Evolutionary conservation across 768 basidiomycete genomes (phyloP), one percentile per base, ranked within the genome.

Genomic region (Mycena kentingensis): DNA sequence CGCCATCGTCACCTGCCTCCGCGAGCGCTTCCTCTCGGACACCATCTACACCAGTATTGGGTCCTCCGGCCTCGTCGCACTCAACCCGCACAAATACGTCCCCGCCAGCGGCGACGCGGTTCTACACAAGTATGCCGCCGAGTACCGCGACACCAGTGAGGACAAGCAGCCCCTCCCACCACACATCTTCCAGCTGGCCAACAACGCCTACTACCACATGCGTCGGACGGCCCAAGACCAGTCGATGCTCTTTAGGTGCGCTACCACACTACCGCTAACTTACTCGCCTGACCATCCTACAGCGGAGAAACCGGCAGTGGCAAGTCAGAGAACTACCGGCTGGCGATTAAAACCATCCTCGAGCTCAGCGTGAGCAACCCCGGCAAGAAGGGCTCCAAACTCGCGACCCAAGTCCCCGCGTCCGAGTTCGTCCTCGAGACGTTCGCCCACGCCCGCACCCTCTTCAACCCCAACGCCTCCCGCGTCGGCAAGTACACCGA

Each of bases 401-500:
- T 98, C 54, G 84, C 83, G 1, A 72, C 72, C 41, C 93, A 96
- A 68, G 80, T 98, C 32, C 94, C 94, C 31, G 90, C 94, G 18
- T 88, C 93, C 21, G 91, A 97, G 76, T 98, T 93, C 68, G 91
- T 98, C 54, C 86, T 98, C 56, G 94, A 98, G 69, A 77, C 92
- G 1, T 98, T 98, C 65, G 96, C 96, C 15, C 89, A 90, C 61
- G 91, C 95, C 18, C 87, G 91, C 53, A 93, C 93, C 1, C 82
- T 93, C 50, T 88, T 91, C 73, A 97, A 98, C 65, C 82, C 91
- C 41, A 97, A 97, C 64, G 95, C 96, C 13, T 98, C 97, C 26
- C 88, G 93, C 42, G 97, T 96, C 66, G 97, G 96, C 50, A 94
- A 96, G 68, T 99, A 99, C 69, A 97, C 94, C 38, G 97, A 99